A percentile compares a stretch with the other conserved stretches of the same genome.
These are phyloP conservation scores for Neurospora crassa DNA, from an alignment of 2,329 filamentous ascomycete species.

Conservation along the genomic window DNA sequence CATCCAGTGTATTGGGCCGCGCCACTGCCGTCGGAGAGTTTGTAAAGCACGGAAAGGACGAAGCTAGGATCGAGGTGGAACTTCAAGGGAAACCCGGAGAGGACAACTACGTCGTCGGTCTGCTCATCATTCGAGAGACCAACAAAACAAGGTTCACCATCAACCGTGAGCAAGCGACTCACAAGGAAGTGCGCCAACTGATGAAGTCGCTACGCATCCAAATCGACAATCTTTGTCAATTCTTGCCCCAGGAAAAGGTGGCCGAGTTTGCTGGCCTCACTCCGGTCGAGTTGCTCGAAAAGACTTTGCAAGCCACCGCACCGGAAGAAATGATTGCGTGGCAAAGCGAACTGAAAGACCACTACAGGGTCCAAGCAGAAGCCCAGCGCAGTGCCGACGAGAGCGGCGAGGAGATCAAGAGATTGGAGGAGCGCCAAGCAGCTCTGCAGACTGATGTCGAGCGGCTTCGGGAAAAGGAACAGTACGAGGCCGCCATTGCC, in stretches of 20 bases:
- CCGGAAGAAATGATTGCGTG: constrained; percentile 68
- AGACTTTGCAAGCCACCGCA: constrained; percentile 83
- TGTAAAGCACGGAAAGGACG: constrained; percentile 76
- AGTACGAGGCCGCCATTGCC: constrained; percentile 32
- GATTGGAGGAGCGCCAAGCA: constrained; percentile 63
- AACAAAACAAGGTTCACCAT: constrained; percentile 64
- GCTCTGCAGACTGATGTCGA: constrained; percentile 75
- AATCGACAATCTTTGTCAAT: constrained; percentile 96
- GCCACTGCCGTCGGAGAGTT: constrained; percentile 81
- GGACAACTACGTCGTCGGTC: constrained; percentile 63
- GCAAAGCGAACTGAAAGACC: constrained; percentile 64
- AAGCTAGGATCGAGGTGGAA: constrained; percentile 84
- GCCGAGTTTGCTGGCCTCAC: constrained; percentile 83
- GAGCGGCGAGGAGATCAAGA: constrained; percentile 53
- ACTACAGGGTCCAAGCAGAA: constrained; percentile 61
- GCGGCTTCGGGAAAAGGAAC: constrained; percentile 62
- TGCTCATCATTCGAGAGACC: constrained; percentile 71
- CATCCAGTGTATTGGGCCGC: constrained; percentile 71
- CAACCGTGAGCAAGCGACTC: constrained; percentile 53
- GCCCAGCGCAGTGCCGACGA: constrained; percentile 47
- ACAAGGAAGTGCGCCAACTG: constrained; percentile 57
- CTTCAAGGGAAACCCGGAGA: constrained; percentile 56
- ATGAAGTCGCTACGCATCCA: constrained; percentile 74
- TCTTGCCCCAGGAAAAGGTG: constrained; percentile 90
- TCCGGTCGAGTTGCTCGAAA: constrained; percentile 69